Conservation (phyloP, 2,329 filamentous ascomycete species). For the Ophiostoma sp. region DNA sequence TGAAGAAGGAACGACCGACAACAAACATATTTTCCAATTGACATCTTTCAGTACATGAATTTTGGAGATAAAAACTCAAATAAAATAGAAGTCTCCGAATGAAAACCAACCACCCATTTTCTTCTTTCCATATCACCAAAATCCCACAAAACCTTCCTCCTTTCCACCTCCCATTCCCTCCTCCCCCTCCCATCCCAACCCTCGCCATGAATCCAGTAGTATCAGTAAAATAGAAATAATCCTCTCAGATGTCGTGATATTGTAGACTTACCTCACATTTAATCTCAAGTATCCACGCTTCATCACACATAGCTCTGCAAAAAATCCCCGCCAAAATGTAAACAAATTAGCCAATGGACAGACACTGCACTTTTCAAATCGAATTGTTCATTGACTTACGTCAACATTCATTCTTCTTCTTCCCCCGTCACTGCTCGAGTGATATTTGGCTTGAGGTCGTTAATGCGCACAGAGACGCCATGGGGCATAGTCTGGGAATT, state of each 20-base stretch:
- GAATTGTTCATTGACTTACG: neutral
- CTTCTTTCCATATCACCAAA: neutral
- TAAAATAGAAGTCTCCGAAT: neutral
- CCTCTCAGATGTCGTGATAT: neutral
- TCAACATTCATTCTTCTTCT: neutral
- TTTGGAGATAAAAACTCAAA: neutral
- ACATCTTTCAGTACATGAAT: neutral
- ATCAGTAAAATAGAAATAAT: neutral
- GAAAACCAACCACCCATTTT: neutral
- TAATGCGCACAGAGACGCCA: slow-evolving; percentile 4
- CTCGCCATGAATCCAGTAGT: neutral
- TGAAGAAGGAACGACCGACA: neutral
- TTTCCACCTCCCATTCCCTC: neutral
- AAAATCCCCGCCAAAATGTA: neutral
- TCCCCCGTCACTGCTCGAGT: neutral
- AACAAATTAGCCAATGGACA: neutral
- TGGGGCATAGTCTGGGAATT: neutral
- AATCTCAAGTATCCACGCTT: neutral
- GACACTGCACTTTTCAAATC: neutral
- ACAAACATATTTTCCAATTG: neutral
- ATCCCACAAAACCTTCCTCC: neutral
- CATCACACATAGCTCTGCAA: neutral
- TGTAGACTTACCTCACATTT: neutral
- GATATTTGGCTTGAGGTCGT: neutral
- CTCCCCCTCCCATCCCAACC: neutral